Percentiles rank a stretch among this genome's conserved stretches.
Conservation (phyloP, 2,329 filamentous ascomycete genomes). For the Purpureocillium takamizusanense region DNA sequence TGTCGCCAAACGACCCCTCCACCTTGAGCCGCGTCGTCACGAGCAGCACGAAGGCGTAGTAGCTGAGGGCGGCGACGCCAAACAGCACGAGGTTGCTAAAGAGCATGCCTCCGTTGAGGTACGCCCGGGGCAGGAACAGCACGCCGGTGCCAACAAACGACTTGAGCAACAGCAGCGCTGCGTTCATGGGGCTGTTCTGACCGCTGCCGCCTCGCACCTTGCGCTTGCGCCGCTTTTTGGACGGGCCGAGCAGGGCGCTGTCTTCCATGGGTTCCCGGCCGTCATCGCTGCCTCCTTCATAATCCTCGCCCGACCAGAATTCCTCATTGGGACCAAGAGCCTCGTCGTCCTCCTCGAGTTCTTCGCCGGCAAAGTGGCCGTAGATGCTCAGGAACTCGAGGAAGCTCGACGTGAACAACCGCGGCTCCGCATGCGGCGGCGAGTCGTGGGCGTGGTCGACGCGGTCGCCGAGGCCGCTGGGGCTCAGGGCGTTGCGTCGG, state of each 20-base stretch:
- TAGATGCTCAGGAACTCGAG: conserved; percentile 93
- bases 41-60: conserved; percentile 94
- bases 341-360: conserved; percentile 94
- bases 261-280: conserved; percentile 78
- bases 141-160: conserved; percentile 97
- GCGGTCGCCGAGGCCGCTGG: conserved; percentile 25
- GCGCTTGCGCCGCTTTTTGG: conserved; percentile 63
- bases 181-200: conserved; percentile 69
- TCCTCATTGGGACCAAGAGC: conserved; percentile 81
- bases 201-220: conserved; percentile 66
- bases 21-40: conserved; percentile 79
- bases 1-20: conserved; percentile 94
- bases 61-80: conserved; percentile 75
- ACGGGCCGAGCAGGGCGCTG: conserved; percentile 73
- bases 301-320: conserved; percentile 70
- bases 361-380: conserved; percentile 94
- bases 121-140: conserved; percentile 84
- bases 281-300: conserved; percentile 53
- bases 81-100: conserved; percentile 93
- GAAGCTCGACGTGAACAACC: conserved; percentile 82
- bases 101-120: conserved; percentile 92
- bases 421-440: conserved; percentile 24
- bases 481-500: conserved; percentile 62
- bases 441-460: conserved; percentile 24
- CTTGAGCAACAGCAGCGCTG: conserved; percentile 81